phyloP scores from a whole-genome alignment of 768 basidiomycete species.

The Rhizopogon rudus region DNA sequence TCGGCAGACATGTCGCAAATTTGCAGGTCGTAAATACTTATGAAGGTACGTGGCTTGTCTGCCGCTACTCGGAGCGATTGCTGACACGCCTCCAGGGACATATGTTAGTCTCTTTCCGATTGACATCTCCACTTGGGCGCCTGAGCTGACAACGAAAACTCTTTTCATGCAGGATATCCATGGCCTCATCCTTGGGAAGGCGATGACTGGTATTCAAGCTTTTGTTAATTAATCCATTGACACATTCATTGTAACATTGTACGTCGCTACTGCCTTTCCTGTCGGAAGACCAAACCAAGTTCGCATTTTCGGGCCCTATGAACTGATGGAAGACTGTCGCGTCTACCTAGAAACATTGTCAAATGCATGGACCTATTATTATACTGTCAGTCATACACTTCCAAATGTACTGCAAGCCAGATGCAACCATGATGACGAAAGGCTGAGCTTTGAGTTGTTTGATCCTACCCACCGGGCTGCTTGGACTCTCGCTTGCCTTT shows the following conservation, averaged over 20 bases:
- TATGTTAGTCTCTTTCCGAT: conserved; percentile 37
- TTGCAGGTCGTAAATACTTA: conserved; percentile 96
- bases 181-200: conserved; percentile 87
- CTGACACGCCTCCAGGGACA: conserved; percentile 39
- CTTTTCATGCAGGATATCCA: conserved; percentile 66
- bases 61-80: neutral
- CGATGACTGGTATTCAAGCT: conserved; percentile 85
- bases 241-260: neutral
- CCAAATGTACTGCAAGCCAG: neutral
- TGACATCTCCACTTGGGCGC: neutral
- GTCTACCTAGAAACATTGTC: neutral
- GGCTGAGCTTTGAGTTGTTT: too few relatives aligned
- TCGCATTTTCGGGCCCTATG: neutral
- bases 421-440: too few relatives aligned
- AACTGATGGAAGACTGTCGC: neutral
- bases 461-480: too few relatives aligned
- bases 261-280: neutral
- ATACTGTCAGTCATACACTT: too few relatives aligned
- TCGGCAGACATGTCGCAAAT: conserved; percentile 91
- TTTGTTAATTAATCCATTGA: conserved; percentile 52
- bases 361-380: neutral
- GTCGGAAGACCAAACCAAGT: neutral
- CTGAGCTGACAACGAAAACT: conserved; percentile 6
- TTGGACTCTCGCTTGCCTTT: too few relatives aligned
- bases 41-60: conserved; percentile 53